A percentile compares a stretch with the other conserved stretches of the same genome.
These are phyloP conservation scores for Stylonectria norvegica DNA, from an alignment of 2,329 filamentous ascomycete genomes.

Conservation along the genomic window DNA sequence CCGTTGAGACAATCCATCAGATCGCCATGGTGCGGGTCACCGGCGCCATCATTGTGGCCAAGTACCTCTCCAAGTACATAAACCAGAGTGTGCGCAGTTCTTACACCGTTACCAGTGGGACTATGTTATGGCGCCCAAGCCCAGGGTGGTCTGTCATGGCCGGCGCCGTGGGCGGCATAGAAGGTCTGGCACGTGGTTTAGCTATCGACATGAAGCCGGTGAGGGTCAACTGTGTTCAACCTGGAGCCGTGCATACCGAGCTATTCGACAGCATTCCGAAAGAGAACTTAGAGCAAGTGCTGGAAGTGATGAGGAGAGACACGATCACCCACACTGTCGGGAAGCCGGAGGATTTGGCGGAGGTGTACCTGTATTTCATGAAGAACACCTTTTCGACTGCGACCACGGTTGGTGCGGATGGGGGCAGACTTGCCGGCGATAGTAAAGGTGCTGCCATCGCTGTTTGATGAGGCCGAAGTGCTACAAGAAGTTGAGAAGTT, in stretches of 20 bases:
- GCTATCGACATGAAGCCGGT: constrained; percentile 62
- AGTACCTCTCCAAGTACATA: constrained; percentile 45
- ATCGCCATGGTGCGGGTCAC: constrained; percentile 49
- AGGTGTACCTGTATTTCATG: constrained; percentile 43
- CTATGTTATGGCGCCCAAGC: constrained; percentile 47
- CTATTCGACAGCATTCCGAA: constrained; percentile 25
- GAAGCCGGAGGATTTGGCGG: constrained; percentile 39
- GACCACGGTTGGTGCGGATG: constrained; percentile 24
- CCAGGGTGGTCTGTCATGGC: constrained; percentile 49
- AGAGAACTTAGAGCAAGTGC: constrained; percentile 9
- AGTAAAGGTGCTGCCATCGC: constrained; percentile 11
- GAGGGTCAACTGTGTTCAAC: constrained; percentile 59
- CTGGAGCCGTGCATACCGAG: constrained; percentile 51
- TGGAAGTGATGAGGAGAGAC: constrained; percentile 15
- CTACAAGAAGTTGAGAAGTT: too few relatives aligned
- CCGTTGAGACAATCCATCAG: constrained; percentile 37
- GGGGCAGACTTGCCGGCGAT: constrained; percentile 23
- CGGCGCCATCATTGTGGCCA: constrained; percentile 49
- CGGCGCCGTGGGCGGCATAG: constrained; percentile 47
- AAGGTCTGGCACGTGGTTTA: constrained; percentile 52
- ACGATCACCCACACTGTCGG: constrained; percentile 24
- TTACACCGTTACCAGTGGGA: constrained; percentile 56
- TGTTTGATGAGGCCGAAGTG: too few relatives aligned
- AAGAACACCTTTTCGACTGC: constrained; percentile 40
- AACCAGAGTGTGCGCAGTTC: constrained; percentile 40